These are phyloP conservation scores for Cutaneotrichosporon dermatis DNA, from an alignment of 1,284 basidiomycete genomes.

Conservation along the genomic window DNA sequence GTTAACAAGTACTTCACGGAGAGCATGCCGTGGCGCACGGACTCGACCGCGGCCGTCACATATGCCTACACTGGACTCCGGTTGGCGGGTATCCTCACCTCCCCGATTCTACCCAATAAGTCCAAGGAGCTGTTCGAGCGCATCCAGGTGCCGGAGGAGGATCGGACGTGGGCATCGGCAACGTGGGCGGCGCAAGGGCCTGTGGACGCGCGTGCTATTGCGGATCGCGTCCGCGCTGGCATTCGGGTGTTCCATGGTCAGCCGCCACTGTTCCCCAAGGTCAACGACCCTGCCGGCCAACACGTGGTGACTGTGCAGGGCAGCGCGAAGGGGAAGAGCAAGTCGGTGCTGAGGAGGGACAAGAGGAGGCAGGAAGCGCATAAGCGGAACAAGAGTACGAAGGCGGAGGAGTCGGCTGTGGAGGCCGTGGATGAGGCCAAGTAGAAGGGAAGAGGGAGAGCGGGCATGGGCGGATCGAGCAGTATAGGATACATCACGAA, in stretches of 20 bases:
- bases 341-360: too few species aligned
- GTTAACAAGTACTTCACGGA: conserved; percentile 65
- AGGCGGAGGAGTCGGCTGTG: too few species aligned
- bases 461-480: too few species aligned
- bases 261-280: conserved; percentile 26
- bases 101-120: conserved; percentile 72
- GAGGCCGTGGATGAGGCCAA: too few species aligned
- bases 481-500: too few species aligned
- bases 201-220: conserved; percentile 18
- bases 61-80: conserved; percentile 67
- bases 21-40: conserved; percentile 62
- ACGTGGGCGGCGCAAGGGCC: conserved; percentile 19
- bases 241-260: conserved; percentile 21
- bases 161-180: conserved; percentile 43
- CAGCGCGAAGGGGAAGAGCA: too few species aligned
- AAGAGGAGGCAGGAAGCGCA: too few species aligned
- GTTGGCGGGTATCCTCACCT: conserved; percentile 65
- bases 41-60: conserved; percentile 48
- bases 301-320: not conserved
- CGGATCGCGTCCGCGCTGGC: conserved; percentile 5
- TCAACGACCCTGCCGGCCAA: not conserved
- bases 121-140: conserved; percentile 61
- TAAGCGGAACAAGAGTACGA: too few species aligned
- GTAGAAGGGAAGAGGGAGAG: too few species aligned
- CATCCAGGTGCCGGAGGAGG: conserved; percentile 54